Evolutionary conservation across 192 early-diverging fungal species (phyloP).

Genomic region (Mortierella antarctica): DNA sequence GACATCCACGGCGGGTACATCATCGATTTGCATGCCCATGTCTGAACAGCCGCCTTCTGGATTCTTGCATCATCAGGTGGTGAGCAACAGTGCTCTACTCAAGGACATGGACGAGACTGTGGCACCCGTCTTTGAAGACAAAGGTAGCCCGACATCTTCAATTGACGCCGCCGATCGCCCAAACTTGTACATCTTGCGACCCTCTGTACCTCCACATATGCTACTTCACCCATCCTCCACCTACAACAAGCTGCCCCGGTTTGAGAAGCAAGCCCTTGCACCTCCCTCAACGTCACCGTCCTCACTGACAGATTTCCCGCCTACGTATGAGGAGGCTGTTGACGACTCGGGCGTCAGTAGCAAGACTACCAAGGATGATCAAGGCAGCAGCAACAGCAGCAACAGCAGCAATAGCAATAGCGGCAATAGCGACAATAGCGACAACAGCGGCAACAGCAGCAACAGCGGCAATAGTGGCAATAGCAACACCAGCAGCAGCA

Average conservation of each 20-base stretch:
- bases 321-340: constrained; percentile 39
- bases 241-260: not conserved
- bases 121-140: no score
- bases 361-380: not conserved
- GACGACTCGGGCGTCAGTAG: constrained; percentile 7
- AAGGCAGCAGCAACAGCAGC: no score
- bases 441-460: no score
- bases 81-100: no score
- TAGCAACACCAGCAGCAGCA: no score
- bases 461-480: no score
- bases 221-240: constrained; percentile 29
- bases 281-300: not conserved
- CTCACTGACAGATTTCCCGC: constrained; percentile 26
- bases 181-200: constrained; percentile 1
- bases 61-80: no score
- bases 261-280: constrained; percentile 6
- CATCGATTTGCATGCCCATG: not conserved
- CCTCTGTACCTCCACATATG: constrained; percentile 30
- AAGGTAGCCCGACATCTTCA: no score
- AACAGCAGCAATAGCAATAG: no score
- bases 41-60: no score
- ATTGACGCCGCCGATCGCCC: not conserved
- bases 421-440: no score
- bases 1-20: not conserved
- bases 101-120: no score